These are phyloP conservation scores for Globisporangium yorkense DNA, from an alignment of 352 stramenopile species.

Conservation along the genomic window DNA sequence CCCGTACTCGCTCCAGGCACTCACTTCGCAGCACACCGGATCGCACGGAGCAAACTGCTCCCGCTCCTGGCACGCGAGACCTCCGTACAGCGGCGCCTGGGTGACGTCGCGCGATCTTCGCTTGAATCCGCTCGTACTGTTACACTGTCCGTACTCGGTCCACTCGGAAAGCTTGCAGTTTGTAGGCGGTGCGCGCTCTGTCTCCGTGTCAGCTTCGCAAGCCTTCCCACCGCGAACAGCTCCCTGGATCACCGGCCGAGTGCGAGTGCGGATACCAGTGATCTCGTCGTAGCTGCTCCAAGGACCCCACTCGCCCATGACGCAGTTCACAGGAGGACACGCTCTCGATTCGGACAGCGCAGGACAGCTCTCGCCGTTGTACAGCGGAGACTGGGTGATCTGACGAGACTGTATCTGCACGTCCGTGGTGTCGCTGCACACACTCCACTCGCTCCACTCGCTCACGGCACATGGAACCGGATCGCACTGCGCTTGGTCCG, in stretches of 20 bases:
- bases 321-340: constrained; percentile 41
- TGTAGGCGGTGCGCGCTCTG: constrained; percentile 28
- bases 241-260: constrained; percentile 19
- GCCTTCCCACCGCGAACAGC: constrained; percentile 31
- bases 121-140: constrained; percentile 24
- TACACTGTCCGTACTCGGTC: constrained; percentile 36
- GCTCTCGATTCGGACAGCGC: constrained; percentile 18
- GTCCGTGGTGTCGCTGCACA: constrained; percentile 36
- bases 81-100: constrained; percentile 33
- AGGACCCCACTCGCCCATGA: constrained; percentile 26
- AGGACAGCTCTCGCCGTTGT: constrained; percentile 27
- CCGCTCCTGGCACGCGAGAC: constrained; percentile 29
- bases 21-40: constrained; percentile 47
- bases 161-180: constrained; percentile 49
- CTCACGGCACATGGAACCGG: constrained; percentile 33
- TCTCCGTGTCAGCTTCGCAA: constrained; percentile 28
- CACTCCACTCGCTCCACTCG: constrained; percentile 39
- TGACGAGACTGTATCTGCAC: constrained; percentile 24
- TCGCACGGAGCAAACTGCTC: constrained; percentile 36
- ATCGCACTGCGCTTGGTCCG: constrained; percentile 32
- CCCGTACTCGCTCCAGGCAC: constrained; percentile 29
- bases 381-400: constrained; percentile 26
- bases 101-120: constrained; percentile 26
- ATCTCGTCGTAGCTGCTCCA: constrained; percentile 37
- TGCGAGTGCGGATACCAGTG: constrained; percentile 28